Conservation (phyloP, 2,329 filamentous ascomycete genomes). For the Aspergillus calidoustus region DNA sequence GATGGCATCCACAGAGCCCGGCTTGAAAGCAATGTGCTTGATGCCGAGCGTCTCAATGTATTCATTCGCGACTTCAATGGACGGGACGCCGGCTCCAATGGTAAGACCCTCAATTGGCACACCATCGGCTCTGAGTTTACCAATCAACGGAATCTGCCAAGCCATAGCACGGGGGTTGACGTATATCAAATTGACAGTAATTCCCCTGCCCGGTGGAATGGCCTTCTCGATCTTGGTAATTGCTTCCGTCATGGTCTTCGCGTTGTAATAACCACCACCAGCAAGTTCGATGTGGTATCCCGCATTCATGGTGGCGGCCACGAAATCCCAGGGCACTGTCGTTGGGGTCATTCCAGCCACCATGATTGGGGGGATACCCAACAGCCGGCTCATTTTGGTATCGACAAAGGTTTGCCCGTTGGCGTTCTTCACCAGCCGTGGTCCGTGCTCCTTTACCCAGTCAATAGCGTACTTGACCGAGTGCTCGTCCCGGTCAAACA, state of each 20-base stretch:
- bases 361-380: slow-evolving; percentile 83
- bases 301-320: slow-evolving; percentile 89
- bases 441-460: slow-evolving; percentile 97
- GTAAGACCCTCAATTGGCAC: slow-evolving; percentile 90
- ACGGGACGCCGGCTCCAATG: slow-evolving; percentile 90
- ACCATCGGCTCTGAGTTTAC: slow-evolving; percentile 78
- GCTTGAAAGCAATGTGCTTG: slow-evolving; percentile 93
- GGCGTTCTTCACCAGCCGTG: slow-evolving; percentile 87
- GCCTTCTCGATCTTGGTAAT: slow-evolving; percentile 81
- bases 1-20: slow-evolving; percentile 84
- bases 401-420: slow-evolving; percentile 90
- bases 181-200: slow-evolving; percentile 89
- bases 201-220: slow-evolving; percentile 84
- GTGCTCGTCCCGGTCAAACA: slow-evolving; percentile 95
- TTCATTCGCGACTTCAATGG: slow-evolving; percentile 88
- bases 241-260: slow-evolving; percentile 80
- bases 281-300: slow-evolving; percentile 93
- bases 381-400: slow-evolving; percentile 89
- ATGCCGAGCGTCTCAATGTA: slow-evolving; percentile 91
- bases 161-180: slow-evolving; percentile 87
- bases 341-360: slow-evolving; percentile 91
- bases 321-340: slow-evolving; percentile 89
- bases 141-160: slow-evolving; percentile 89
- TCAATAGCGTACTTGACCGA: slow-evolving; percentile 94
- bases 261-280: slow-evolving; percentile 86